Base-by-base conservation (phyloP, 352 stramenopile genomes). In the Achlya hypogyna region DNA sequence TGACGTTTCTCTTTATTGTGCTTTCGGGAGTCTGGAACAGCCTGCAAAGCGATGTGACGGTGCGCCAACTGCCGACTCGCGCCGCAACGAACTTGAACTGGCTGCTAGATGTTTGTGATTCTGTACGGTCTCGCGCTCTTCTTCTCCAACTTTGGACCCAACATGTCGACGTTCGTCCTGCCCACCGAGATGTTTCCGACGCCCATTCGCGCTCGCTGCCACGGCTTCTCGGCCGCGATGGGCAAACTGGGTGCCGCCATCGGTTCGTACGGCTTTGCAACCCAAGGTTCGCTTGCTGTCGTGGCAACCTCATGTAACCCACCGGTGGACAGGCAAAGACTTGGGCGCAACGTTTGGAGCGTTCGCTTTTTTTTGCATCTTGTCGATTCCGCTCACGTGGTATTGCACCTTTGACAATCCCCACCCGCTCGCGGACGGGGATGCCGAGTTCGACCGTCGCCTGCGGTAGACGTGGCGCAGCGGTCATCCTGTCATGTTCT, bases 71-170 rank as follows among this genome's bases (percentile, higher is more conserved):
- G 29, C 2, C 45, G 22, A 16, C 27, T 69, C 5, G 69, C 66
- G 20, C 16, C 22, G 31, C n/a, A 20, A 31, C 25, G 12, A 27
- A 3, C 16, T 9, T 10, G 25, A 20, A 56, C 16, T 29, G 38
- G 70, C 22, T 35, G 28, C 40, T 58, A 71, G 47, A 25, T 29
- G 1, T 94, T 94, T 63, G 79, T 93, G 51, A 72, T 90, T 29
- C 60, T 95, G 2, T 93, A 86, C 70, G 81, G 82, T 0, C 69
- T 89, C 18, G 74, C 82, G 1, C 79, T 95, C 32, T 93, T 91
- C 66, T 90, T 89, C 68, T 82, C 82, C 52, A 92, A 95, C 71
- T 95, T 96, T 64, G 87, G 87, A 0, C 86, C 87, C 29, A 94
- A 94, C 54, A 84, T 69, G 59, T 87, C 72, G 43, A 78, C 71